Base-by-base conservation (phyloP, 208 protist genomes). In the Porcisia deanei region DNA sequence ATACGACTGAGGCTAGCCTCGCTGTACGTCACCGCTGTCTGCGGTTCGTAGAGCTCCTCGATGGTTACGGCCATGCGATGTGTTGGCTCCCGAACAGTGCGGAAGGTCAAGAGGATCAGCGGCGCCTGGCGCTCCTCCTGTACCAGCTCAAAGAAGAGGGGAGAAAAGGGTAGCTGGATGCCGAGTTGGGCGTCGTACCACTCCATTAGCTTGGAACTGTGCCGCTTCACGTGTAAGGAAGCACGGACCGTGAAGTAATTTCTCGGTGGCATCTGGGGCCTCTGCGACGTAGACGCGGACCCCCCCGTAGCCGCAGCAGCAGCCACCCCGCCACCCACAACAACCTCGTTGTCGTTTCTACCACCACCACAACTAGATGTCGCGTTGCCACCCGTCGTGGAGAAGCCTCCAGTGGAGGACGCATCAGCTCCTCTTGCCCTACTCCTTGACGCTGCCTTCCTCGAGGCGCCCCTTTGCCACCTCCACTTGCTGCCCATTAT, bases 101-200 rank as follows among this genome's bases (percentile, higher is more conserved):
- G 84, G 54, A 96, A 72, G 8, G 76, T 87, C 52, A 96, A 82
- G 60, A 96, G 73, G 20, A 94, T 82, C 30, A 96, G 84, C 43
- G 92, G 92, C 22, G 90, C 90, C 84, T 96, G 92, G 10, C 92
- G 88, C 79, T 94, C 87, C 81, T 96, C 92, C 53, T 77, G 79
- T 69, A 78, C 81, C 61, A 95, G 73, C 16, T 85, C 85, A 79
- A 96, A 96, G 16, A 93, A 72, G 65, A 90, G 84, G 10, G 89
- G 90, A 1, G 90, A 94, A 71, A 94, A 96, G 37, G 84, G 80
- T 16, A 96, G 83, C 57, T 77, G 78, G 39, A 96, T 67, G 2
- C 92, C 92, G 14, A 96, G 78, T 39, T 85, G 75, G 25, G 88
- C 88, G 72, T 96, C 92, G n/a, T 76, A 80, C 92, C 92, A 96